Evolutionary conservation across 2,329 filamentous ascomycete species (phyloP).

Genomic region (Phialophora expanda): DNA sequence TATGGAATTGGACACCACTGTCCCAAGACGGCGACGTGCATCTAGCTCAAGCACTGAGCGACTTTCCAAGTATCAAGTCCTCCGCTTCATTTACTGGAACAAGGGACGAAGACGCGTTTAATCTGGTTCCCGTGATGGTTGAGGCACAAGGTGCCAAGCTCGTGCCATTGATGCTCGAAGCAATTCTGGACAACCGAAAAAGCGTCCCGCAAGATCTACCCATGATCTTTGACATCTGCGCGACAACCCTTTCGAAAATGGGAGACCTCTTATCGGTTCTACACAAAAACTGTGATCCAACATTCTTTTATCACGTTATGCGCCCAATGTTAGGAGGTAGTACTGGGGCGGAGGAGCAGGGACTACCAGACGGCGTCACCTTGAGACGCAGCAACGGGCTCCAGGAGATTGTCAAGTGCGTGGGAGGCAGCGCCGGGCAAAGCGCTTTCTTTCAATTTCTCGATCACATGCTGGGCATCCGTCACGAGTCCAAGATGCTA

Average conservation of each 20-base stretch:
- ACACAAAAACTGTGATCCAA: constrained; percentile 20
- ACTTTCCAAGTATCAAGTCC: constrained; percentile 17
- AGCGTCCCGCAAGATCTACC: constrained; percentile 9
- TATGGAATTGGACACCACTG: constrained; percentile 24
- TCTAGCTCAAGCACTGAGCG: constrained; percentile 10
- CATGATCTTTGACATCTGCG: constrained; percentile 17
- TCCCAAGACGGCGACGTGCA: neutral
- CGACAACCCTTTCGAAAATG: constrained; percentile 19
- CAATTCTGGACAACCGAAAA: constrained; percentile 6
- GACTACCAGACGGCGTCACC: constrained; percentile 15
- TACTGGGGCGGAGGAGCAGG: constrained; percentile 8
- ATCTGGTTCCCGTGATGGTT: constrained; percentile 24
- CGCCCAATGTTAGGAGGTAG: constrained; percentile 27
- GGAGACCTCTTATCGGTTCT: constrained; percentile 13
- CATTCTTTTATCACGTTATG: constrained; percentile 24
- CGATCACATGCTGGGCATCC: constrained; percentile 27
- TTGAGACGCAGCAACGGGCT: constrained; percentile 11
- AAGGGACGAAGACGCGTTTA: constrained; percentile 27
- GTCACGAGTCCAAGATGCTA: constrained; percentile 22
- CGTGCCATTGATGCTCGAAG: constrained; percentile 13
- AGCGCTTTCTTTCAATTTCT: constrained; percentile 29
- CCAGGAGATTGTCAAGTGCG: constrained; percentile 11
- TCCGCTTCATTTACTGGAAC: constrained; percentile 26
- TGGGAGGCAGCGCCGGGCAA: constrained; percentile 27
- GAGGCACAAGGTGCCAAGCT: constrained; percentile 20